Evolutionary conservation across 2,329 filamentous ascomycete genomes (phyloP).

Genomic region (Gaeumannomyces sp.): DNA sequence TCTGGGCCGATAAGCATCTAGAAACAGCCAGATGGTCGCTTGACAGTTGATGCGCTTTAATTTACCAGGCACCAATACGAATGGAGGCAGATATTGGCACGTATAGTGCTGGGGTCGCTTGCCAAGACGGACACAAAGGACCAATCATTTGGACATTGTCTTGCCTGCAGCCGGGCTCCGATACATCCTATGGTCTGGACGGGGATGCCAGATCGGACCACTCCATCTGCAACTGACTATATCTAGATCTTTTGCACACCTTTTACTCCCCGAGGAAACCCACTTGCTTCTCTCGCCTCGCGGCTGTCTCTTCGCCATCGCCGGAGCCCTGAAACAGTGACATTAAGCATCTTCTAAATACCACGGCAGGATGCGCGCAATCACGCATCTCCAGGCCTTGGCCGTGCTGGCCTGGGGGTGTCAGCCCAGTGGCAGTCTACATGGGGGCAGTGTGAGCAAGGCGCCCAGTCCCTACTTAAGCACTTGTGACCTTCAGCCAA

Average conservation of each 20-base stretch:
- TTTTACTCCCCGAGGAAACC: not conserved
- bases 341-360: not conserved
- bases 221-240: not conserved
- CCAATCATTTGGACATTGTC: no score
- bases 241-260: not conserved
- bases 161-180: not conserved
- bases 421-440: conserved; percentile 4
- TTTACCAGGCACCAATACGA: no score
- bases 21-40: no score
- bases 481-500: not conserved
- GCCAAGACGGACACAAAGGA: no score
- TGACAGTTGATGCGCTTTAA: no score
- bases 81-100: no score
- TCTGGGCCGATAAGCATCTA: no score
- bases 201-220: not conserved
- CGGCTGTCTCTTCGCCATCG: not conserved
- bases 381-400: not conserved
- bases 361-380: not conserved
- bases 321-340: not conserved
- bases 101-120: not conserved
- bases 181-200: not conserved
- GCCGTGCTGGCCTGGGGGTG: not conserved
- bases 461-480: no score
- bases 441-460: conserved; percentile 6
- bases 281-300: not conserved